These are phyloP conservation scores for Diplodia seriata DNA, from an alignment of 2,329 filamentous ascomycete species.

Conservation along the genomic window DNA sequence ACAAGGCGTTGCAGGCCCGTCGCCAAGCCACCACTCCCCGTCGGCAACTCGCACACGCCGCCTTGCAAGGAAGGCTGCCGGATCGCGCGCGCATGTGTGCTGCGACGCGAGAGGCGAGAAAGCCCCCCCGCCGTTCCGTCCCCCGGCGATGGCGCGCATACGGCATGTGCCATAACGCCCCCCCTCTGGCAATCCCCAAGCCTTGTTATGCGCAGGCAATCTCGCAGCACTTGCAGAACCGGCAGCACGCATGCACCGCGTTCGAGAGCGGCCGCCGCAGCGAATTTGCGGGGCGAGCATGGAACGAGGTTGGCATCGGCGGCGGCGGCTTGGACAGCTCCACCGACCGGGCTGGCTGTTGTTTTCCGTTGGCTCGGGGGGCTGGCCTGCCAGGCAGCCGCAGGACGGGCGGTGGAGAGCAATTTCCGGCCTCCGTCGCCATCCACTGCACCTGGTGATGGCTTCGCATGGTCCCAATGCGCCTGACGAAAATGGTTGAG, in stretches of 20 bases:
- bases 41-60: background rate
- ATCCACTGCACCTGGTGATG: background rate
- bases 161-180: slow-evolving; percentile 19
- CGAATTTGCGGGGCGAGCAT: slow-evolving; percentile 7
- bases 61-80: slow-evolving; percentile 13
- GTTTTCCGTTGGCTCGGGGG: slow-evolving; percentile 8
- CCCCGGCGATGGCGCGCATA: slow-evolving; percentile 29
- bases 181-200: background rate
- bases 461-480: slow-evolving; percentile 11
- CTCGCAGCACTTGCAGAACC: slow-evolving; percentile 23
- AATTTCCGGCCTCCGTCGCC: background rate
- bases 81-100: too few species aligned
- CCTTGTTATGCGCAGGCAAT: slow-evolving; percentile 26
- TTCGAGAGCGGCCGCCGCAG: background rate
- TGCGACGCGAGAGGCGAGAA: background rate
- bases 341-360: slow-evolving; percentile 13
- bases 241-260: slow-evolving; percentile 12
- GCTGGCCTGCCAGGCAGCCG: slow-evolving; percentile 9
- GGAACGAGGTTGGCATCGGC: slow-evolving; percentile 2
- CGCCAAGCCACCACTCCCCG: slow-evolving; percentile 5
- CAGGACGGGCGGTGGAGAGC: background rate
- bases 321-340: slow-evolving; percentile 21
- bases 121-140: background rate
- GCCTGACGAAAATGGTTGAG: slow-evolving; percentile 23
- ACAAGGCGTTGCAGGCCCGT: background rate